These are phyloP conservation scores for Syncephalis fuscata DNA, from an alignment of 371 early-diverging fungal species.

Conservation along the genomic window DNA sequence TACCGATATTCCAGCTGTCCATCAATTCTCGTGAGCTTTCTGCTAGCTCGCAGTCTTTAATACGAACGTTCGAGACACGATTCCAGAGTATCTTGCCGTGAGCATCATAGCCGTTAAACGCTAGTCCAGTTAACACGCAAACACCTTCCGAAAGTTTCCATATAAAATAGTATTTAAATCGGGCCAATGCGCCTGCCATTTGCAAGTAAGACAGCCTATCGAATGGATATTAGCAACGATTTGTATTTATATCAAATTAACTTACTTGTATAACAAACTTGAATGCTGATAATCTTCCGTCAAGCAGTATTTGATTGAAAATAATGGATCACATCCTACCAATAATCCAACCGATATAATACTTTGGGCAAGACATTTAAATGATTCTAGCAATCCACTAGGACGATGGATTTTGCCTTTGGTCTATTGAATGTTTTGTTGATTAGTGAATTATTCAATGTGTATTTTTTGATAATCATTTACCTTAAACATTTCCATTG, in stretches of 20 bases:
- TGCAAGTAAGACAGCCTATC: conserved; percentile 36
- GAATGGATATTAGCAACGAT: too few relatives aligned
- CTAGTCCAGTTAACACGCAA: conserved; percentile 67
- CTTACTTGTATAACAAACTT: neutral
- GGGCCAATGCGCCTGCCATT: conserved; percentile 38
- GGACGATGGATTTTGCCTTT: neutral
- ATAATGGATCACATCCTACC: neutral
- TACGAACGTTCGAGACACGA: conserved; percentile 49
- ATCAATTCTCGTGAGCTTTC: conserved; percentile 45
- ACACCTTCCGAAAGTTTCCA: conserved; percentile 82
- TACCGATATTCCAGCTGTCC: conserved; percentile 79
- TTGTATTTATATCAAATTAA: neutral
- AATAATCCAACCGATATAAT: neutral
- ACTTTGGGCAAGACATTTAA: neutral
- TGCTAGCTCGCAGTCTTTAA: conserved; percentile 50
- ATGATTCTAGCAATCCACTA: neutral
- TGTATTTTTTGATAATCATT: neutral
- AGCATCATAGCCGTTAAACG: conserved; percentile 53
- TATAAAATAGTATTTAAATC: conserved; percentile 70
- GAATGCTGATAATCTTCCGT: neutral
- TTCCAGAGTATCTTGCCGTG: conserved; percentile 27
- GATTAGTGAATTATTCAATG: neutral
- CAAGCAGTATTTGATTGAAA: neutral
- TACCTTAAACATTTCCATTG: conserved; percentile 19
- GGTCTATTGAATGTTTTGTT: neutral